Base-by-base conservation (phyloP, 257 asterid genomes). In the Nemophila menziesii region DNA sequence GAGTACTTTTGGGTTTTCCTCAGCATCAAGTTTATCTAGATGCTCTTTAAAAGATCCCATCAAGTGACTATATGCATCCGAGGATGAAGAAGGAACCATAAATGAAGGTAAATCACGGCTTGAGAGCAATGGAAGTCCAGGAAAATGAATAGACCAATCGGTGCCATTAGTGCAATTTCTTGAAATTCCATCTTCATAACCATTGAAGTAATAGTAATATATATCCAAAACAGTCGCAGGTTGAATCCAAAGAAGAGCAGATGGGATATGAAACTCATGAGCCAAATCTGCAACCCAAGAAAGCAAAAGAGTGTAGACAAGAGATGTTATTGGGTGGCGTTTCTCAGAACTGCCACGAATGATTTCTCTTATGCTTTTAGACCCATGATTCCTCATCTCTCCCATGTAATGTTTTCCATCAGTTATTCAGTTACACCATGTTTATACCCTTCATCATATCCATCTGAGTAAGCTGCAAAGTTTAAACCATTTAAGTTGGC, bases 201-300 rank as follows among this genome's bases (percentile, higher is more conserved):
- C 3, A 22, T 57, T 48, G 43, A 54, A 75, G 54, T 64, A 60
- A 1, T 45, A 65, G 11, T 64, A 48, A 19, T 69, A 79, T n/a
- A 75, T 70, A 10, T 65, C 68, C 16, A 72, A 67, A n/a, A 58
- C 65, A 1, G 82, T 51, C 20, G 82, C 82, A 15, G 66, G 57
- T 27, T 79, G 92, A 19, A 72, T 73, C 8, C 56, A 47, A 8
- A 72, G 68, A 19, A 75, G 63, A 22, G 75, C 82, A 0, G 80
- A 62, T 0, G 73, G 71, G 14, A 75, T 49, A 16, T 67, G 55
- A 49, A 67, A 1, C 0, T 54, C 58, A 43, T 77, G 69, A 13
- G 78, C 86, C 20, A 77, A 63, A 33, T 15, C 7, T 1, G 78
- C 66, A 8, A 33, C 82, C 82, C 86, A 79, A 0, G 82, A 78